Evolutionary conservation across 1,284 basidiomycete species (phyloP).

Genomic region (Leccinum insolens): DNA sequence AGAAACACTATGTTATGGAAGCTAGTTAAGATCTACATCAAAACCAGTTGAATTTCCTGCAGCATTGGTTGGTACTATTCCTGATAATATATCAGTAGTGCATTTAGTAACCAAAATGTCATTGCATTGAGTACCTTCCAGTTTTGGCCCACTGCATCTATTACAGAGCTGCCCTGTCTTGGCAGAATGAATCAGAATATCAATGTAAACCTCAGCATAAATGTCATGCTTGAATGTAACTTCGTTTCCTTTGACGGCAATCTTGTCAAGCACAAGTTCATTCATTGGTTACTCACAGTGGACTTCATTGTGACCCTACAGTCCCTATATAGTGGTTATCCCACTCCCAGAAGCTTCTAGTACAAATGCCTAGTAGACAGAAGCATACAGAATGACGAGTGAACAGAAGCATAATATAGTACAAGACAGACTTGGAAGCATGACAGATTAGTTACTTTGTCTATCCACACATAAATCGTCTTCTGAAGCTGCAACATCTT

Average conservation of each 20-base stretch:
- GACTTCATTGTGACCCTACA: no score
- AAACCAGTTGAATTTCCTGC: not conserved
- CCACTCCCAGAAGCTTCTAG: no score
- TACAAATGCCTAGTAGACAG: no score
- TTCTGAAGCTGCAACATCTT: no score
- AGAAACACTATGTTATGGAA: not conserved
- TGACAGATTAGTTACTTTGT: no score
- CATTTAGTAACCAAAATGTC: not conserved
- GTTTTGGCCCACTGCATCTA: not conserved
- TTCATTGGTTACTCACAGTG: no score
- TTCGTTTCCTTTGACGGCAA: not conserved
- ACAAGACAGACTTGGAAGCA: no score
- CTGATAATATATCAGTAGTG: not conserved
- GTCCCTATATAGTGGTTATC: no score
- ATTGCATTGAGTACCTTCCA: not conserved
- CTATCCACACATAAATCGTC: no score
- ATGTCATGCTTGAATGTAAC: not conserved
- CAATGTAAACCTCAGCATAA: not conserved
- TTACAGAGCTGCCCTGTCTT: not conserved
- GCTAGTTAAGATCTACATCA: not conserved
- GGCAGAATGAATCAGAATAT: not conserved
- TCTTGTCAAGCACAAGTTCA: not conserved
- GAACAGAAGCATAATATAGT: no score
- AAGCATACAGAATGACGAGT: no score
- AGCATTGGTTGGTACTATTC: not conserved